phyloP scores from a whole-genome alignment of 2,329 filamentous ascomycete genomes.

The Huntiella decipiens region DNA sequence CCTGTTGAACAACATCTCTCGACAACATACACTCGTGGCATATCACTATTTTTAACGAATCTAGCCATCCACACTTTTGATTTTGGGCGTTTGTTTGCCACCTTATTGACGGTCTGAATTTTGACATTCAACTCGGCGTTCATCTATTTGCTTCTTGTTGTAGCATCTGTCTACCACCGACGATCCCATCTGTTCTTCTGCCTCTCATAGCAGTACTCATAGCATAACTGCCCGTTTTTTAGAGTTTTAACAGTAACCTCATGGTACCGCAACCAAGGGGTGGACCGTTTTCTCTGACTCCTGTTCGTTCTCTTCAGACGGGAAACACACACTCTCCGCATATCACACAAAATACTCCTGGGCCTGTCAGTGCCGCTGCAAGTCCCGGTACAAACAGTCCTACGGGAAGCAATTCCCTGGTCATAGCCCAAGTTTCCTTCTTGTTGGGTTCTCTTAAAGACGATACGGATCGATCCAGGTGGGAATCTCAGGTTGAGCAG shows the following conservation, averaged over 20 bases:
- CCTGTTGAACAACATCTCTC: too few species aligned
- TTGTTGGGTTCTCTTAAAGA: constrained; percentile 88
- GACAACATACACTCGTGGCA: too few species aligned
- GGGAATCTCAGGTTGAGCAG: constrained; percentile 79
- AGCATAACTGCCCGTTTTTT: background rate
- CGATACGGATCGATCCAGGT: constrained; percentile 78
- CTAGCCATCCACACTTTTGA: too few species aligned
- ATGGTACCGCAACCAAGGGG: constrained; percentile 42
- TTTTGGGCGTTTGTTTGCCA: too few species aligned
- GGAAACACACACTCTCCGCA: constrained; percentile 36
- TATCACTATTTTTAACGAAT: too few species aligned
- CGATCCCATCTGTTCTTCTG: background rate
- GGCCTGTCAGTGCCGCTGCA: constrained; percentile 38
- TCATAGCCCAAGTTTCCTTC: constrained; percentile 86
- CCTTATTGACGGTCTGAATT: too few species aligned
- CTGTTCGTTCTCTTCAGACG: constrained; percentile 36
- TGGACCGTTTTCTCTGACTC: constrained; percentile 46
- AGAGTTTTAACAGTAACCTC: constrained; percentile 19
- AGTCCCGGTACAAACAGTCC: constrained; percentile 44
- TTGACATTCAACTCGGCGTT: too few species aligned
- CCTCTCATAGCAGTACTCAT: background rate
- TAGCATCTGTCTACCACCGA: background rate
- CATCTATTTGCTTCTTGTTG: too few species aligned
- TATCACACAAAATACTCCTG: constrained; percentile 29
- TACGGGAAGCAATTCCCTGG: constrained; percentile 52